Conservation (phyloP, 768 basidiomycete genomes). For the Neoboletus magnificus region DNA sequence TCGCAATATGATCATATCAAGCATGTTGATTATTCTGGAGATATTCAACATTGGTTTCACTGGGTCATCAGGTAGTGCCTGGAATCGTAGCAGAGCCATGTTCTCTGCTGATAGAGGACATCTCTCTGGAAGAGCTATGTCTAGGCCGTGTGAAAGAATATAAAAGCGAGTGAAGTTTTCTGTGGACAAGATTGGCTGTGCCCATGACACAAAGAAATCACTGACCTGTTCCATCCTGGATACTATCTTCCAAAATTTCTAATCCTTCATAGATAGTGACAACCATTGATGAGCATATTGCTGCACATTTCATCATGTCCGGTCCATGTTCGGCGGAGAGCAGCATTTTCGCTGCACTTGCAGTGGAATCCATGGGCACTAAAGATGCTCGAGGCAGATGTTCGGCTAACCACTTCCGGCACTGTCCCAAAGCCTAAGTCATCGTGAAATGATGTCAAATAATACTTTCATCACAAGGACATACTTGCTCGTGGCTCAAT, state of each 20-base stretch:
- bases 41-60: conserved; percentile 7
- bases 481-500: conserved; percentile 79
- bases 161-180: conserved; percentile 73
- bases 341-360: conserved; percentile 55
- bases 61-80: neutral
- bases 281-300: conserved; percentile 71
- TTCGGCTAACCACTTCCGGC: conserved; percentile 53
- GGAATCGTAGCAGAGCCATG: conserved; percentile 41
- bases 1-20: conserved; percentile 46
- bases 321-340: conserved; percentile 34
- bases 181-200: conserved; percentile 23
- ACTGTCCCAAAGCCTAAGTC: conserved; percentile 73
- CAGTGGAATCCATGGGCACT: conserved; percentile 68
- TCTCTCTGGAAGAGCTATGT: conserved; percentile 27
- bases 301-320: conserved; percentile 52
- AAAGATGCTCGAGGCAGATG: conserved; percentile 51
- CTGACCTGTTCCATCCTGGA: conserved; percentile 51
- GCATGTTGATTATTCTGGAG: conserved; percentile 28
- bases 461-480: conserved; percentile 9
- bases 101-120: conserved; percentile 18
- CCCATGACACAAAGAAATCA: neutral
- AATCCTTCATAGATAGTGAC: conserved; percentile 58
- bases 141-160: conserved; percentile 43
- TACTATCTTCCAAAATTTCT: conserved; percentile 55
- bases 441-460: neutral